Evolutionary conservation across 2,329 filamentous ascomycete genomes (phyloP).

Genomic region (Pyricularia sp.): DNA sequence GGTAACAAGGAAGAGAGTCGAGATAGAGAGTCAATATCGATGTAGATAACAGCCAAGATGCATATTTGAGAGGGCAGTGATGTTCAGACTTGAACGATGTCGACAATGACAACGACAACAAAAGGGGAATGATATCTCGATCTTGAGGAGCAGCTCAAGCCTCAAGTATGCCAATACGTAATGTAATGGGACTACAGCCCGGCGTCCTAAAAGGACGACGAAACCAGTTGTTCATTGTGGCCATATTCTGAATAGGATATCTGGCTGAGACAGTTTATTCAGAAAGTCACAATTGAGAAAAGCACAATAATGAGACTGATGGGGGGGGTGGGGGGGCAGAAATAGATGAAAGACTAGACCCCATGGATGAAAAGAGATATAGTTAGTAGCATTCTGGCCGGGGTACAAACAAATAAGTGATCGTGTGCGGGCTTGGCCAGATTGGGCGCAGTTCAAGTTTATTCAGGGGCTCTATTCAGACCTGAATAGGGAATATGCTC

Average conservation of each 20-base stretch:
- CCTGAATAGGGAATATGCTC: conserved; percentile 15
- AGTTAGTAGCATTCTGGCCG: background rate
- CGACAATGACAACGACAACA: background rate
- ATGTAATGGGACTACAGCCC: background rate
- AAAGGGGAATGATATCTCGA: background rate
- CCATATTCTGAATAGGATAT: background rate
- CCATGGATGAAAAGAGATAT: background rate
- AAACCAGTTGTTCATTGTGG: background rate
- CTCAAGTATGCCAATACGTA: background rate
- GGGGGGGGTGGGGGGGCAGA: background rate
- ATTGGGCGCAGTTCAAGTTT: conserved; percentile 6
- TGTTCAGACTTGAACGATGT: background rate
- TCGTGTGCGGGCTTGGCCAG: background rate
- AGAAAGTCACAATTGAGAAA: background rate
- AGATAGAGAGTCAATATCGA: background rate
- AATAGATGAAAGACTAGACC: background rate
- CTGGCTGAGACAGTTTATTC: conserved; percentile 2
- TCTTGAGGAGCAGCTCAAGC: background rate
- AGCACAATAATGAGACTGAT: background rate
- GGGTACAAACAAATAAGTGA: background rate
- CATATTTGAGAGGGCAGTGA: background rate
- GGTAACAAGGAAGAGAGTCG: too few relatives aligned
- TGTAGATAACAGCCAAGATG: background rate
- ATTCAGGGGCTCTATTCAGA: conserved; percentile 24
- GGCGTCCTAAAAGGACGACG: background rate